These are phyloP conservation scores for Macrolepiota dolichaula DNA, from an alignment of 768 basidiomycete species.

Conservation along the genomic window DNA sequence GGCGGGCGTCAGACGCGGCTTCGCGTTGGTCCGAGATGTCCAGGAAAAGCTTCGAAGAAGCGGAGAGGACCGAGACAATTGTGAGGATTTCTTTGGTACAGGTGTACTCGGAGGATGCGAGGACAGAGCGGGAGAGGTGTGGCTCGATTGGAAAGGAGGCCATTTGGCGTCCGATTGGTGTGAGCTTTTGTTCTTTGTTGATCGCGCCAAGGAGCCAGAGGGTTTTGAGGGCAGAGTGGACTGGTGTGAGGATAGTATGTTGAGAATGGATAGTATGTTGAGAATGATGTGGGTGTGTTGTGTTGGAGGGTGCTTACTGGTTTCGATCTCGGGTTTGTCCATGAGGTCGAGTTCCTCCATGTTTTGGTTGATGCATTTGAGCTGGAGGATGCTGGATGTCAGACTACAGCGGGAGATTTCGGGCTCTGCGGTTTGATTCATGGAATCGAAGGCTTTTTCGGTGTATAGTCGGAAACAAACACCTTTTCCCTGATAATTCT, in stretches of 20 bases:
- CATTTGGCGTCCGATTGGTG: slow-evolving; percentile 77
- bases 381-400: slow-evolving; percentile 77
- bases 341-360: slow-evolving; percentile 82
- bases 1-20: slow-evolving; percentile 60
- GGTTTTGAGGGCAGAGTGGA: slow-evolving; percentile 59
- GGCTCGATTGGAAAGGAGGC: slow-evolving; percentile 93
- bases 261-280: background rate
- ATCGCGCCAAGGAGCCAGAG: slow-evolving; percentile 83
- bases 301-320: slow-evolving; percentile 47
- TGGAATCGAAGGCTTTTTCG: slow-evolving; percentile 65
- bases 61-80: slow-evolving; percentile 80
- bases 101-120: slow-evolving; percentile 69
- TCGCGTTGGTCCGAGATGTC: slow-evolving; percentile 77
- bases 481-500: slow-evolving; percentile 60
- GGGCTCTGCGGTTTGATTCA: slow-evolving; percentile 71
- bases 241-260: slow-evolving; percentile 27
- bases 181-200: slow-evolving; percentile 61
- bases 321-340: slow-evolving; percentile 76
- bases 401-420: slow-evolving; percentile 90
- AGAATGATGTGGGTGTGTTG: background rate
- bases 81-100: slow-evolving; percentile 81
- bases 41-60: slow-evolving; percentile 78
- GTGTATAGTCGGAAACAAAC: slow-evolving; percentile 93
- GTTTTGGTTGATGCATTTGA: slow-evolving; percentile 82
- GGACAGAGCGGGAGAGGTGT: slow-evolving; percentile 67